Percentiles rank a stretch among this genome's conserved stretches.
These are phyloP conservation scores for Diphasiastrum complanatum DNA, from an alignment of 83 land plant species.

Conservation along the genomic window DNA sequence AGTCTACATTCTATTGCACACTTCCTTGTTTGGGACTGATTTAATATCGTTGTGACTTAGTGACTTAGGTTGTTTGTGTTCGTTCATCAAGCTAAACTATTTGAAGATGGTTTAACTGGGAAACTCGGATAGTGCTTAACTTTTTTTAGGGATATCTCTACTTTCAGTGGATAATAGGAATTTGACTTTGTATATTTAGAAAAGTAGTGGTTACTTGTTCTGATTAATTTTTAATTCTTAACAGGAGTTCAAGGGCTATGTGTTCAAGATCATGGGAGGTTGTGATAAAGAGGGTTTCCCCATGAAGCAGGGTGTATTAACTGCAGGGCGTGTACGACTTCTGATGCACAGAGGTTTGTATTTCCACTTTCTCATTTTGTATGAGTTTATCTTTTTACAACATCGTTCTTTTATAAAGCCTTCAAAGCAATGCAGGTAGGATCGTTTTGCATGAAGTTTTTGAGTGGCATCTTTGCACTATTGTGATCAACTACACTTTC, in stretches of 20 bases:
- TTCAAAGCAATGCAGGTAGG: no score
- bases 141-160: no score
- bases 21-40: neutral
- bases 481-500: no score
- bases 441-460: no score
- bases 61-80: no score
- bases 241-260: constrained; percentile 64
- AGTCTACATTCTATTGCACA: neutral
- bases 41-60: no score
- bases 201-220: neutral
- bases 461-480: no score
- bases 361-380: neutral
- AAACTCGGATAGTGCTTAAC: no score
- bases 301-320: constrained; percentile 67
- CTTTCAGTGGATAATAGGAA: no score
- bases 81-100: no score
- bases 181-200: neutral
- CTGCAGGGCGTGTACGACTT: constrained; percentile 62
- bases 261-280: constrained; percentile 70
- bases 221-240: neutral
- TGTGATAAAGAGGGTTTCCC: constrained; percentile 73
- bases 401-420: neutral
- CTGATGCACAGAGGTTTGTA: constrained; percentile 51
- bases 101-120: no score
- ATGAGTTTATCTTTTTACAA: neutral